These are phyloP conservation scores for Elaeis guineensis DNA, from an alignment of 176 grass and related monocot genomes.

Conservation along the genomic window DNA sequence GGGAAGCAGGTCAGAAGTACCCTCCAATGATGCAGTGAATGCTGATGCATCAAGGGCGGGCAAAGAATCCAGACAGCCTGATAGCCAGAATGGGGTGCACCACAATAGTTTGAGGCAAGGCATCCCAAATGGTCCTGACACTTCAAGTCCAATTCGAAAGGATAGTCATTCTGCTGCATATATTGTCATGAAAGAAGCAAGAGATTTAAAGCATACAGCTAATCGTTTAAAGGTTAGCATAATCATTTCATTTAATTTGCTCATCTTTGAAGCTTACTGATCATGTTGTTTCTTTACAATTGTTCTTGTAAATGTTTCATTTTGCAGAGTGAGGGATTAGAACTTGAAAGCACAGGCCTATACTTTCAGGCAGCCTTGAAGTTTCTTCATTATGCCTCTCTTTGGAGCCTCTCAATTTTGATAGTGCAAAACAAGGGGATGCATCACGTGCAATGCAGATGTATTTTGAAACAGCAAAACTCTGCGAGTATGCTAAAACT, in stretches of 20 bases:
- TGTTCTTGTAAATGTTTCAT: conserved; percentile 14
- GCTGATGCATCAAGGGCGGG: conserved; percentile 39
- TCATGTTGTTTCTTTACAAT: too few species aligned
- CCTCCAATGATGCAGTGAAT: conserved; percentile 29
- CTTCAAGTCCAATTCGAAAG: conserved; percentile 50
- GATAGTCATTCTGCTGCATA: conserved; percentile 42
- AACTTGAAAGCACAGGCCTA: conserved; percentile 55
- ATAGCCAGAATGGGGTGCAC: conserved; percentile 47
- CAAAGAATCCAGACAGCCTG: conserved; percentile 34
- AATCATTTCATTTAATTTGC: not conserved
- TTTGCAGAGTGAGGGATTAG: conserved; percentile 56
- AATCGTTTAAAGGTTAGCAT: conserved; percentile 76
- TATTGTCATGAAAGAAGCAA: conserved; percentile 72
- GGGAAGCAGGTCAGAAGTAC: conserved; percentile 37
- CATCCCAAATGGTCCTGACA: conserved; percentile 31
- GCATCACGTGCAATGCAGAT: conserved; percentile 46
- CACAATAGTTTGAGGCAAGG: conserved; percentile 38
- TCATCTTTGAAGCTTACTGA: too few species aligned
- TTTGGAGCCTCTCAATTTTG: conserved; percentile 57
- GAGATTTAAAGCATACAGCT: conserved; percentile 71
- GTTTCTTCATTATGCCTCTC: conserved; percentile 79
- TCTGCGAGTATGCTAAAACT: conserved; percentile 60
- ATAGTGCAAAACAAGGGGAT: conserved; percentile 65
- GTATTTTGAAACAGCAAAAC: conserved; percentile 84
- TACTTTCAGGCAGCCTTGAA: conserved; percentile 88